A percentile compares a stretch with the other conserved stretches of the same genome.
Evolutionary conservation across 306 rosid species (phyloP).

Genomic region (Mucuna pruriens): DNA sequence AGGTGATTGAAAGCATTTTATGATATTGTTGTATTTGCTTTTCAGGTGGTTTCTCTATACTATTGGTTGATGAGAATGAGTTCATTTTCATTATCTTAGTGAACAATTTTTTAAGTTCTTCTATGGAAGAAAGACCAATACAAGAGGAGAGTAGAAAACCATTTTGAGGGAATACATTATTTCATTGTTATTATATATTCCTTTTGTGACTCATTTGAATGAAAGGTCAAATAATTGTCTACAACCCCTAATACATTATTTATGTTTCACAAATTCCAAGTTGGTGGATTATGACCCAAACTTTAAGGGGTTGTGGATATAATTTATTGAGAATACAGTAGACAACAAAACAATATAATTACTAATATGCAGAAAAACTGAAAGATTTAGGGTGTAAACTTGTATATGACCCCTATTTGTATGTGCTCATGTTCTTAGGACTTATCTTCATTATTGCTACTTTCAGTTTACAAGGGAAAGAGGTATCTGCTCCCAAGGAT

Average conservation of each 20-base stretch:
- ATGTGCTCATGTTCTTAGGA: background rate
- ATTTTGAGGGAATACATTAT: background rate
- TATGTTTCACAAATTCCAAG: background rate
- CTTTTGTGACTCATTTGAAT: background rate
- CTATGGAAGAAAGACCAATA: background rate
- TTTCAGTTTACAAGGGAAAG: conserved; percentile 31
- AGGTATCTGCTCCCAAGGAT: conserved; percentile 5
- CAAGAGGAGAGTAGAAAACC: background rate
- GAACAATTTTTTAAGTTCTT: background rate
- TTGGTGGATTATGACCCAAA: background rate
- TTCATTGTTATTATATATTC: conserved; percentile 18
- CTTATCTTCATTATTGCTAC: background rate
- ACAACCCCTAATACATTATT: background rate
- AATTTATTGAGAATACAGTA: background rate
- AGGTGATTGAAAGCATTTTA: background rate
- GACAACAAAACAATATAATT: background rate
- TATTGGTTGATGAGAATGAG: background rate
- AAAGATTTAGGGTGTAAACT: background rate
- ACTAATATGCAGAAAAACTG: background rate
- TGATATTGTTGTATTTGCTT: background rate
- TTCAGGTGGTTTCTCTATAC: background rate
- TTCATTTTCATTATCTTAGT: background rate
- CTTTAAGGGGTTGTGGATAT: background rate
- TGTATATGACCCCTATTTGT: background rate
- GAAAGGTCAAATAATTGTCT: background rate